Evolutionary conservation across 108 stramenopile species (phyloP).

Genomic region (Pseudonitzschia multiseries): DNA sequence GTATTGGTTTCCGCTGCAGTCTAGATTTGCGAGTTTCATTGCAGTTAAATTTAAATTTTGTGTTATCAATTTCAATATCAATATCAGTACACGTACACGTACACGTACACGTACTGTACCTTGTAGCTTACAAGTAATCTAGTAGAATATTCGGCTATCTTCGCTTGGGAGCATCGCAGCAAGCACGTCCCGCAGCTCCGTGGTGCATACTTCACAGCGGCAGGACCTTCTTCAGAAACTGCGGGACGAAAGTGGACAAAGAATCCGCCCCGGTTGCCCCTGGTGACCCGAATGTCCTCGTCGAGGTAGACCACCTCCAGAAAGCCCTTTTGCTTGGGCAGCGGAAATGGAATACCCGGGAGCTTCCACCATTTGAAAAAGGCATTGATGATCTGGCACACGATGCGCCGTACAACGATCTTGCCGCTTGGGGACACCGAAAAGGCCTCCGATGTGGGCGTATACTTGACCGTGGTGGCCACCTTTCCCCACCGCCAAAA

Average conservation of each 20-base stretch:
- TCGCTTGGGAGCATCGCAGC: not conserved
- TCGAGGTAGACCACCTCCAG: conserved; percentile 58
- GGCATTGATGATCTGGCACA: conserved; percentile 40
- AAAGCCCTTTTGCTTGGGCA: conserved; percentile 39
- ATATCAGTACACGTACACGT: too few species aligned
- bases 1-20: too few species aligned
- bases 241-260: conserved; percentile 56
- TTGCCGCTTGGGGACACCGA: conserved; percentile 30
- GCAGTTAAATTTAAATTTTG: too few species aligned
- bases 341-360: conserved; percentile 30
- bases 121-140: too few species aligned
- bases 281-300: conserved; percentile 51
- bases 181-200: not conserved
- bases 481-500: conserved; percentile 22
- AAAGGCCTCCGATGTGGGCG: conserved; percentile 21
- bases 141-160: not conserved
- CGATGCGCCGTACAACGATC: conserved; percentile 51
- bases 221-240: conserved; percentile 32
- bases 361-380: conserved; percentile 46
- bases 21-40: too few species aligned
- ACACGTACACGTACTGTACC: too few species aligned
- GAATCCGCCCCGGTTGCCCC: conserved; percentile 53
- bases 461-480: conserved; percentile 22
- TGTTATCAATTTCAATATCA: too few species aligned
- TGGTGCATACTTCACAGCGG: not conserved